Percentiles rank a stretch among this genome's conserved stretches.
Evolutionary conservation across 2,329 filamentous ascomycete species (phyloP).

Genomic region (Neocucurbitaria cava): DNA sequence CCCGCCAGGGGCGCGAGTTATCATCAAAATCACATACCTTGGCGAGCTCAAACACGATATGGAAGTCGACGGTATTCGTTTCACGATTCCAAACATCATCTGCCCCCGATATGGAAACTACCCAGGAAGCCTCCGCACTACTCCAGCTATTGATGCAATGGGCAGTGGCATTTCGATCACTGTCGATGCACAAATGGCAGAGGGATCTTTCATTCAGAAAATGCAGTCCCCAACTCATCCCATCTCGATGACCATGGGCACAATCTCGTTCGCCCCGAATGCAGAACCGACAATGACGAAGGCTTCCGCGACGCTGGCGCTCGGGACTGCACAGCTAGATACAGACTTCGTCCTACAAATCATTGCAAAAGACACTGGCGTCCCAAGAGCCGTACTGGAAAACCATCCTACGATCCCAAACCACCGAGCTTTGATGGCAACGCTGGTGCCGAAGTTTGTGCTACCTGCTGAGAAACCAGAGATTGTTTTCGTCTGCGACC

Average conservation of each 20-base stretch:
- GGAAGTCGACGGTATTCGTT: conserved; percentile 70
- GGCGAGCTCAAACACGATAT: conserved; percentile 76
- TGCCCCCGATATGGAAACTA: conserved; percentile 69
- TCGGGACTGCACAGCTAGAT: conserved; percentile 61
- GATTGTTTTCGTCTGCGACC: conserved; percentile 75
- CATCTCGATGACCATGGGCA: conserved; percentile 70
- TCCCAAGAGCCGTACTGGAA: conserved; percentile 71
- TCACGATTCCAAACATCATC: conserved; percentile 72
- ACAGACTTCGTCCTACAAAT: conserved; percentile 73
- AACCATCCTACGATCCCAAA: conserved; percentile 66
- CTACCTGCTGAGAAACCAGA: conserved; percentile 65
- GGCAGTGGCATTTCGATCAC: conserved; percentile 60
- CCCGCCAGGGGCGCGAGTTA: conserved; percentile 62
- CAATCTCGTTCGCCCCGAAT: conserved; percentile 56
- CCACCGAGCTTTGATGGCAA: conserved; percentile 73
- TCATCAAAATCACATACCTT: conserved; percentile 70
- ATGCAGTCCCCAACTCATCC: conserved; percentile 73
- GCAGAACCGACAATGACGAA: conserved; percentile 62
- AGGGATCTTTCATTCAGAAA: conserved; percentile 63
- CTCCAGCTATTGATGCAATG: conserved; percentile 9
- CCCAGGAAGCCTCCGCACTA: conserved; percentile 45
- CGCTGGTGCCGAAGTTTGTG: conserved; percentile 73
- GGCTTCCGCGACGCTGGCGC: conserved; percentile 67
- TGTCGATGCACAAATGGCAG: conserved; percentile 66
- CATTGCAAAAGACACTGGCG: conserved; percentile 64